Base-by-base conservation (phyloP, 2,329 filamentous ascomycete genomes). In the Penicillium hesseltinei region DNA sequence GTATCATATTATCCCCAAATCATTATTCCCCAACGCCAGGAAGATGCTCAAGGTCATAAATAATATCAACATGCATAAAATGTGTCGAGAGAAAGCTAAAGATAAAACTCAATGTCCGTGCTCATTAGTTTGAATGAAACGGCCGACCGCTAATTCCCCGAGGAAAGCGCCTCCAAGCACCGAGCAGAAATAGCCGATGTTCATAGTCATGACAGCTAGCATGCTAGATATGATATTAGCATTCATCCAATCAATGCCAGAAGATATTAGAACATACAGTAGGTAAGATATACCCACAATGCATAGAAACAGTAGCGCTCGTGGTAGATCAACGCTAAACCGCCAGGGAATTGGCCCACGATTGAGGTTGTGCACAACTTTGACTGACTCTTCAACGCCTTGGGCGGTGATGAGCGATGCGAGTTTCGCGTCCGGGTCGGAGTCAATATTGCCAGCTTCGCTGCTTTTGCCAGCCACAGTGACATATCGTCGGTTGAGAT, bases 181-280 rank as follows among this genome's bases (percentile, higher is more conserved):
- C 0, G 89, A 92, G 54, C 91, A 75, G 72, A 93, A 93, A 72
- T 94, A 94, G 13, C 90, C 91, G 17, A 93, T 83, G 66, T 94
- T 94, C 79, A 91, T 85, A 1, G 90, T 92, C 91, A 94, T 96
- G 70, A 95, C 89, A 15, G 89, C 90, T 77, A 96, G 78, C 92
- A 96, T 96, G 58, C 92, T 96, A 66, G 38, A 19, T 50, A 11
- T 21, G 11, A 51, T 21, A 42, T 61, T 29, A 51, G 58, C 63
- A 23, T 29, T 27, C 40, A 42, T 40, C 13, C 13, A 10, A 35
- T 9, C 8, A 51, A 31, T 21, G 3, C 29, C 42, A 10, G 51
- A 38, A 36, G 27, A 42, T 51, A 29, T 25, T 39, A 27, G 40
- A 35, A 86, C 90, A 83, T 78, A 96, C 92, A 96, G 85, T 33